Percentiles rank a stretch among this genome's conserved stretches.
These are phyloP conservation scores for Xylaria acuta DNA, from an alignment of 495 filamentous ascomycete genomes.

Conservation along the genomic window DNA sequence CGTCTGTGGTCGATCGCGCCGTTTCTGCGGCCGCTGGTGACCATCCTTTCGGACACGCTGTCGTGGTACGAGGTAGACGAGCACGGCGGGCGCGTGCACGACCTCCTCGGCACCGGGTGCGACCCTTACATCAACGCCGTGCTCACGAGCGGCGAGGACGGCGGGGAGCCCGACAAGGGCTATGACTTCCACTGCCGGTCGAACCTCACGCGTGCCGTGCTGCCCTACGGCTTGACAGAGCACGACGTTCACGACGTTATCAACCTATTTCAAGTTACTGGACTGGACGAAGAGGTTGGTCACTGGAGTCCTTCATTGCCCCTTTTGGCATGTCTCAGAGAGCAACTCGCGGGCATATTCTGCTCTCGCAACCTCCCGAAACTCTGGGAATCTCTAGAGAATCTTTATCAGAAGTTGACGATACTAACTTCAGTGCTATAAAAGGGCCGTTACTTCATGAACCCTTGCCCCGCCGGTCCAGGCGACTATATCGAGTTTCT, in stretches of 20 bases:
- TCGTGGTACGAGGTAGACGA: constrained; percentile 58
- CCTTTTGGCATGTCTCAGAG: not conserved
- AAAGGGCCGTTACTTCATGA: constrained; percentile 79
- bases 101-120: constrained; percentile 78
- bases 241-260: constrained; percentile 80
- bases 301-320: not conserved
- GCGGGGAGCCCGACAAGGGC: not conserved
- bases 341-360: not conserved
- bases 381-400: no score
- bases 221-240: constrained; percentile 71
- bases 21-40: constrained; percentile 73
- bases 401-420: not conserved
- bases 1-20: constrained; percentile 79
- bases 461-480: constrained; percentile 66
- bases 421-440: not conserved
- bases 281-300: constrained; percentile 58
- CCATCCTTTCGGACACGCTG: constrained; percentile 74
- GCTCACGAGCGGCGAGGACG: constrained; percentile 57
- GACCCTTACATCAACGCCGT: constrained; percentile 77
- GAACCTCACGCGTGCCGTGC: constrained; percentile 74
- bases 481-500: constrained; percentile 80
- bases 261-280: constrained; percentile 83
- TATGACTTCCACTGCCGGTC: constrained; percentile 86
- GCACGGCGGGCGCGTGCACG: constrained; percentile 68
- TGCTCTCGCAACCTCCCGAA: not conserved